Evolutionary conservation across 805 yeast genomes (phyloP), one percentile per base, ranked within the genome.

Genomic region (Metschnikowia drakensbergensis): DNA sequence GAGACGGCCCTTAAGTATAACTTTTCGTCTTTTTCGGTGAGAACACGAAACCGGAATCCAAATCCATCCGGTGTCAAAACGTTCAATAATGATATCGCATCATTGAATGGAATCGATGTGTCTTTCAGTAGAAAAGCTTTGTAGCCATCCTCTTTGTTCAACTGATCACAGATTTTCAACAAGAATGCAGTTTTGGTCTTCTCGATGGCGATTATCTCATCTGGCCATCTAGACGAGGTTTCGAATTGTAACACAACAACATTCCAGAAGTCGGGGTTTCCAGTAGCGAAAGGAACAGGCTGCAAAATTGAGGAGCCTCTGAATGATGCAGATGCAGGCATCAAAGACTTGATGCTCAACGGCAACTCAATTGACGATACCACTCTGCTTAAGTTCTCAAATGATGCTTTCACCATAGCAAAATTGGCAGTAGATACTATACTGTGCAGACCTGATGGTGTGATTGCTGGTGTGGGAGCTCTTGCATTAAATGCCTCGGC

Each of bases 211-310:
- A 75, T 69, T 5, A 89, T 64, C 63, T 94, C 97, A 65, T 88
- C 96, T 2, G 99, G 99, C 99, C 99, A 94, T 64, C 83, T 82
- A n/a, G 80, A 76, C 2, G 96, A 88, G 3, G 87, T 74, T 68
- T 94, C 99, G 65, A 94, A 88, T 66, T 91, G 96, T 33, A 94
- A 63, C 7, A 94, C 76, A 11, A 84, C 83, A 38, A 87, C 91
- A 58, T 86, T 88, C 73, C 88, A 81, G 61, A 86, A 87, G 60
- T 86, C 88, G 4, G 89, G 90, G 56, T 79, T 82, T 2, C 87
- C 75, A 29, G 76, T 73, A 6, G 92, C 89, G 72, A 80, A 86
- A 33, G 96, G 96, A 35, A 82, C 88, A 0, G 98, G 98, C 54
- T 81, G 83, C 47, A 84, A 73, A 4, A 86, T 57, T 0, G 96